Evolutionary conservation across 1,139 yeast species (phyloP), one percentile per base, ranked within the genome.

Genomic region (Zygosaccharomyces pseudobailii): DNA sequence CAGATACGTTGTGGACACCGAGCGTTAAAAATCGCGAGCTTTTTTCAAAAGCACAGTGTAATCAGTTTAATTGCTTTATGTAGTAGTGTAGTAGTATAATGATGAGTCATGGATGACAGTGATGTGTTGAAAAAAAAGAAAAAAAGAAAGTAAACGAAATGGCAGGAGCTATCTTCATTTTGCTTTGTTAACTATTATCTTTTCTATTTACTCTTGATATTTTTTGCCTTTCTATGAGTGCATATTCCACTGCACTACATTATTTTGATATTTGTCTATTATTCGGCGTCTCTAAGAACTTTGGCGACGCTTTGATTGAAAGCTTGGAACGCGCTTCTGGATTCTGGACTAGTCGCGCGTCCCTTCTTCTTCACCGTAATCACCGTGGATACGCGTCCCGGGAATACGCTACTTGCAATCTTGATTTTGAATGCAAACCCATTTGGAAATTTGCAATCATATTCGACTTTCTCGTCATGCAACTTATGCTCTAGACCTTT

Each of bases 1-100:
- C 60, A 79, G 89, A 74, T 82, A 82, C 68, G 92, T 84, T 53
- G 84, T 83, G 59, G 90, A 84, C 71, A 80, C 84, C 10, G 30
- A 20, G 33, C 28, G 32, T 20, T 39, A 23, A 33, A 13, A 13
- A 13, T 13, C 17, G 17, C 17, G 17, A 13, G 17, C 17, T 13
- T 13, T 13, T 13, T 13, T 13, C 17, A n/a, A 20, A 23, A 5
- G 22, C 37, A 6, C 27, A 39, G 32, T 17, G 25, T 20, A 3
- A 21, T 9, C 13, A 40, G 28, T 6, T 21, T 10, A 40, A 21
- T 24, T 6, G 27, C 27, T 6, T 24, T 24, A 24, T 24, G 27
- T 24, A 24, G 27, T 24, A 24, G 27, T 24, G 27, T 24, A 24
- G 27, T 24, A 24, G 27, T 24, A 24, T 36, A 24, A 36, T 7